A percentile compares a stretch with the other conserved stretches of the same genome.
Evolutionary conservation across 257 asterid species (phyloP).

Genomic region (Solanum rostratum): DNA sequence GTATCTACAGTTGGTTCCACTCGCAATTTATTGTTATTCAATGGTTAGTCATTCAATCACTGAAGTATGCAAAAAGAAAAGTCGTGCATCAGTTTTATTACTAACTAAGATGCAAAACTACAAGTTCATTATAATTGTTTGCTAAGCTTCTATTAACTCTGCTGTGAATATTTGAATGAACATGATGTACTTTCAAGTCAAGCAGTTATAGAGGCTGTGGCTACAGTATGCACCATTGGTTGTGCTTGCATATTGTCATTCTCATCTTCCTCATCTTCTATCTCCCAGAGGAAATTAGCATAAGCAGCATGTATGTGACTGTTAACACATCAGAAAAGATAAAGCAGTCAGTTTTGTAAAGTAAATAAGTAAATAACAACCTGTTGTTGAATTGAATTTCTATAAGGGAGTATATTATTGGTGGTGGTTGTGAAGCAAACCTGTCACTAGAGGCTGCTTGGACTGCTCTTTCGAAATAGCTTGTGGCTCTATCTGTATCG

Average conservation of each 20-base stretch:
- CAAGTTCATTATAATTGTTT: neutral
- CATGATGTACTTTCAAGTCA: neutral
- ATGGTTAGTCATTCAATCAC: neutral
- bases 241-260: slow-evolving; percentile 6
- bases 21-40: neutral
- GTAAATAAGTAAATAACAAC: neutral
- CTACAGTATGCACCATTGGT: slow-evolving; percentile 13
- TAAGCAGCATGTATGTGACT: slow-evolving; percentile 80
- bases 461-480: slow-evolving; percentile 57
- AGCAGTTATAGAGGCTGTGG: slow-evolving; percentile 39
- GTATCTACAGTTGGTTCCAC: slow-evolving; percentile 10
- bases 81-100: neutral
- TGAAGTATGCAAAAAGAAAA: neutral
- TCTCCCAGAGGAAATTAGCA: slow-evolving; percentile 77
- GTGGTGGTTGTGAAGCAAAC: slow-evolving; percentile 8
- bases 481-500: slow-evolving; percentile 43
- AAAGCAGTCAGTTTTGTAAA: neutral
- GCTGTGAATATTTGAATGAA: neutral
- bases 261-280: slow-evolving; percentile 33
- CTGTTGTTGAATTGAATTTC: neutral
- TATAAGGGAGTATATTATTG: neutral
- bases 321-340: slow-evolving; percentile 3
- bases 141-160: neutral
- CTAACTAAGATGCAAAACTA: neutral
- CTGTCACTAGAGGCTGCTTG: slow-evolving; percentile 53